A percentile compares a stretch with the other conserved stretches of the same genome.
These are phyloP conservation scores for Paradendryphiella salina DNA, from an alignment of 2,329 filamentous ascomycete genomes.

Conservation along the genomic window DNA sequence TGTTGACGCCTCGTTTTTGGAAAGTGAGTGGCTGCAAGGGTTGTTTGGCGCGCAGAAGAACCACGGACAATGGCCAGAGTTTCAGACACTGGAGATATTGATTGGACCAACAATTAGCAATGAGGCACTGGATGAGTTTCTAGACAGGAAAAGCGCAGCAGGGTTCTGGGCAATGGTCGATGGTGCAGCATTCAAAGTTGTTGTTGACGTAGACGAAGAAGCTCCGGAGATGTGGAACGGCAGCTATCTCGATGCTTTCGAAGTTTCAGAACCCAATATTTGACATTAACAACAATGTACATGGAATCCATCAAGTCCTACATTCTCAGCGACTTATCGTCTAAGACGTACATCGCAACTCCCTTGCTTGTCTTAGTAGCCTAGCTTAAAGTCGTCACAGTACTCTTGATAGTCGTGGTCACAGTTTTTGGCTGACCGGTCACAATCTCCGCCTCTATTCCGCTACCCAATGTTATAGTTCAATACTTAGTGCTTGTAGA, in stretches of 20 bases:
- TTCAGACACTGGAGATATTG: constrained; percentile 12
- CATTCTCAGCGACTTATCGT: too few relatives aligned
- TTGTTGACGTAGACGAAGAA: not conserved
- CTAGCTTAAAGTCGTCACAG: too few relatives aligned
- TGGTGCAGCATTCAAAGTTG: not conserved
- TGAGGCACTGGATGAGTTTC: not conserved
- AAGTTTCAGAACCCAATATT: not conserved
- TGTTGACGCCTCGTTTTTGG: constrained; percentile 9
- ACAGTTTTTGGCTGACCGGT: too few relatives aligned
- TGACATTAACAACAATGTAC: too few relatives aligned
- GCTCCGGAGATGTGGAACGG: too few relatives aligned
- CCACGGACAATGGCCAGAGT: not conserved
- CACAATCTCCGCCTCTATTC: too few relatives aligned
- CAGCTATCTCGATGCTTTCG: not conserved
- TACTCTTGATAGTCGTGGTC: too few relatives aligned
- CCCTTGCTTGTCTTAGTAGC: too few relatives aligned
- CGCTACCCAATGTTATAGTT: too few relatives aligned
- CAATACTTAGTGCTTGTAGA: too few relatives aligned
- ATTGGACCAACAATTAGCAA: not conserved
- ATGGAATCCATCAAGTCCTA: too few relatives aligned
- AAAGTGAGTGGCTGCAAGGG: constrained; percentile 10
- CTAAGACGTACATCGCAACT: too few relatives aligned
- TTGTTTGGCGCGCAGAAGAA: constrained; percentile 9
- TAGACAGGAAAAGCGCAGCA: not conserved
- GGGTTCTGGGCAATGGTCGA: constrained; percentile 1